A percentile compares a stretch with the other conserved stretches of the same genome.
These are phyloP conservation scores for Nemophila menziesii DNA, from an alignment of 257 asterid species.

Conservation along the genomic window DNA sequence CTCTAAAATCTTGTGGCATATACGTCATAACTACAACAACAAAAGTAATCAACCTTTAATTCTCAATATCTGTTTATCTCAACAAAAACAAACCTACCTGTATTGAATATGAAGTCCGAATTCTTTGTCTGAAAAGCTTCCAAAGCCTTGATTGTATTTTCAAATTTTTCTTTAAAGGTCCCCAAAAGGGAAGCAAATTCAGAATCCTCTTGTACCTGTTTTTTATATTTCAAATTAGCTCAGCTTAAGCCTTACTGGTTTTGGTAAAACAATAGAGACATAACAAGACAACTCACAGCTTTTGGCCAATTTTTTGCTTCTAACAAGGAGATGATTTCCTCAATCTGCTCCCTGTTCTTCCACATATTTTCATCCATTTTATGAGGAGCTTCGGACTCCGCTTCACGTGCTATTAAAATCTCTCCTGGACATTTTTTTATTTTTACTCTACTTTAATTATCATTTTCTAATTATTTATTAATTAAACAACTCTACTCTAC, in stretches of 20 bases:
- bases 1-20: constrained; percentile 98
- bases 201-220: constrained; percentile 44
- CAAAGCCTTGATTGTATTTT: constrained; percentile 37
- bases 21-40: constrained; percentile 75
- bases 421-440: constrained; percentile 36
- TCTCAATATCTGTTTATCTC: not conserved
- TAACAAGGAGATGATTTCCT: constrained; percentile 63
- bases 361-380: constrained; percentile 94
- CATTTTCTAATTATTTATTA: not conserved
- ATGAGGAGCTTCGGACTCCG: constrained; percentile 76
- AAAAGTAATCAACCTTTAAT: constrained; percentile 2
- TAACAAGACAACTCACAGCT: constrained; percentile 29
- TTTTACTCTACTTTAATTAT: not conserved
- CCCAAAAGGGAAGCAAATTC: constrained; percentile 41
- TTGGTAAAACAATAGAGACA: not conserved
- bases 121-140: constrained; percentile 60
- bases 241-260: not conserved
- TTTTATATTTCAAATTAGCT: no score
- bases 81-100: constrained; percentile 57
- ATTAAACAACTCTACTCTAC: not conserved
- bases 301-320: constrained; percentile 56
- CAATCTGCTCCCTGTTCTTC: constrained; percentile 93
- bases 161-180: constrained; percentile 50
- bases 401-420: constrained; percentile 47
- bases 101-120: constrained; percentile 73